Conservation (phyloP, 208 protist species). For the Wallacemonas sp. region DNA sequence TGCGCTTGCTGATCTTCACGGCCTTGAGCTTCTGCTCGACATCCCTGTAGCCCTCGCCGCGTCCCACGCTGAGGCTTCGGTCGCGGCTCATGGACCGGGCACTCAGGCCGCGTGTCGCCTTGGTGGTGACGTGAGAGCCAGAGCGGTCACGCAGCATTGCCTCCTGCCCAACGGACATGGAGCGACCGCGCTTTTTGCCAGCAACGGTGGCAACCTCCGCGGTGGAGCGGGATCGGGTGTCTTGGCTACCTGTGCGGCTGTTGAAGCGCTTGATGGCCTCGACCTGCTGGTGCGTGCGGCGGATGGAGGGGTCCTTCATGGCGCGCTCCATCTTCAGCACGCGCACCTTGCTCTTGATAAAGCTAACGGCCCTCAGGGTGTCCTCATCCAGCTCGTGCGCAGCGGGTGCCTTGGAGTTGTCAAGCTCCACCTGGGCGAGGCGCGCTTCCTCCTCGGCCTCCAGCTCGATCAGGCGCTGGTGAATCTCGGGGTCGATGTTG, state of each 20-base stretch:
- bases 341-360: conserved; percentile 90
- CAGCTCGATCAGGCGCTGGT: conserved; percentile 88
- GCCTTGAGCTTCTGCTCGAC: conserved; percentile 90
- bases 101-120: conserved; percentile 81
- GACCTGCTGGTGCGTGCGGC: conserved; percentile 74
- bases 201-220: conserved; percentile 26
- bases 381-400: conserved; percentile 67
- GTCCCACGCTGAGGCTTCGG: conserved; percentile 76
- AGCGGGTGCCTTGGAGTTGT: conserved; percentile 84
- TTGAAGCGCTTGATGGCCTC: conserved; percentile 86
- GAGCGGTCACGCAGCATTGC: conserved; percentile 79
- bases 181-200: conserved; percentile 68
- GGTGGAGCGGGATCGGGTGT: conserved; percentile 40
- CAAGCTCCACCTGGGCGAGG: conserved; percentile 92
- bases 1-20: conserved; percentile 89
- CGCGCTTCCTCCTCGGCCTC: conserved; percentile 94
- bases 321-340: conserved; percentile 91
- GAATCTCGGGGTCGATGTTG: conserved; percentile 99
- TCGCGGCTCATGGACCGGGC: conserved; percentile 65
- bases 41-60: conserved; percentile 86
- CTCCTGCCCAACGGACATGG: conserved; percentile 83
- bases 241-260: conserved; percentile 84
- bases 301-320: conserved; percentile 90
- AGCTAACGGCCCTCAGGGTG: conserved; percentile 80
- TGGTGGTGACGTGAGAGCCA: conserved; percentile 82